Percentiles rank a stretch among this genome's conserved stretches.
Evolutionary conservation across 306 rosid species (phyloP).

Genomic region (Ormosia semicastrata): DNA sequence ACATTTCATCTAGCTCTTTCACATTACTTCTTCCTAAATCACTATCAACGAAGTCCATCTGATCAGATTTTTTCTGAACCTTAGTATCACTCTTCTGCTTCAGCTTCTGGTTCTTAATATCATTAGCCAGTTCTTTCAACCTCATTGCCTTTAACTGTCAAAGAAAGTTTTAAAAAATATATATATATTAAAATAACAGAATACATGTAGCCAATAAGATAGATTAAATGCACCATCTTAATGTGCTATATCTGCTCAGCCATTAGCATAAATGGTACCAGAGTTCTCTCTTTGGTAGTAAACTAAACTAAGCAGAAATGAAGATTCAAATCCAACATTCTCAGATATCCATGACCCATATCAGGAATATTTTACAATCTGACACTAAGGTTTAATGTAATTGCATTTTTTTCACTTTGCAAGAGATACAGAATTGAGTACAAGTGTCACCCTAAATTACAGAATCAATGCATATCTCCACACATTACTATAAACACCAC

Average conservation of each 20-base stretch:
- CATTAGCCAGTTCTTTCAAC: conserved; percentile 71
- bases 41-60: conserved; percentile 30
- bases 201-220: neutral
- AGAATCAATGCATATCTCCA: neutral
- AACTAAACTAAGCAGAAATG: neutral
- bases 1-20: conserved; percentile 70
- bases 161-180: neutral
- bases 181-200: conserved; percentile 3
- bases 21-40: conserved; percentile 31
- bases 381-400: neutral
- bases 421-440: neutral
- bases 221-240: conserved; percentile 3
- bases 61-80: conserved; percentile 46
- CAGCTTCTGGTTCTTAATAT: conserved; percentile 70
- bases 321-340: conserved; percentile 6
- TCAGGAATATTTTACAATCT: neutral
- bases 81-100: conserved; percentile 45
- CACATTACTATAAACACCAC: neutral
- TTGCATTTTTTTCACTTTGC: neutral
- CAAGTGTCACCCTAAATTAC: neutral
- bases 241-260: neutral
- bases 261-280: neutral
- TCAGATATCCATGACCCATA: neutral
- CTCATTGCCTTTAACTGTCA: conserved; percentile 67
- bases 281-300: neutral